phyloP scores from a whole-genome alignment of 2,329 filamentous ascomycete species.

The Verticillium longisporum region DNA sequence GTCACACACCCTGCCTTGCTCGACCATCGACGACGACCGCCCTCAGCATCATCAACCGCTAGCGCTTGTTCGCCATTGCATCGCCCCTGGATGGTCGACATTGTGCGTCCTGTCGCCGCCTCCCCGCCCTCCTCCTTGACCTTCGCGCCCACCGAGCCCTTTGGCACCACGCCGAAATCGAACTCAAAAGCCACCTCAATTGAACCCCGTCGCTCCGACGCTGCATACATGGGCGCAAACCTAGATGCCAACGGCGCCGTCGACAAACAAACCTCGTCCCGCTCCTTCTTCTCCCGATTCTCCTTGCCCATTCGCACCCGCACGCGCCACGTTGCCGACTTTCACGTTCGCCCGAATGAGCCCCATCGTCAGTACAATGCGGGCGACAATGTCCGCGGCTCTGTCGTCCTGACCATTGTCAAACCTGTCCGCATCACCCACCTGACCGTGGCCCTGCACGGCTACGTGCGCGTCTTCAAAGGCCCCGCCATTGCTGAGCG shows the following conservation, averaged over 20 bases:
- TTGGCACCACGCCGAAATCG: conserved; percentile 19
- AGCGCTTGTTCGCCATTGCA: not conserved
- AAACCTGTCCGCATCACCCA: conserved; percentile 75
- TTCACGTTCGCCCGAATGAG: conserved; percentile 70
- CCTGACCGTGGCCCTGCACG: conserved; percentile 69
- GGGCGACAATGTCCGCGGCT: conserved; percentile 67
- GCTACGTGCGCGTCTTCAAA: conserved; percentile 74
- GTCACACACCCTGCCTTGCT: not conserved
- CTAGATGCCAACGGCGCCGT: conserved; percentile 29
- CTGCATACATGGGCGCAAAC: conserved; percentile 37
- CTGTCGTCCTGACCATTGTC: conserved; percentile 64
- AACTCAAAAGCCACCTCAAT: conserved; percentile 6
- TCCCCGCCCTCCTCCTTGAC: conserved; percentile 13
- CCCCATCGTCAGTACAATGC: conserved; percentile 71
- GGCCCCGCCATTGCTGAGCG: conserved; percentile 52
- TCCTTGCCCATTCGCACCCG: conserved; percentile 43
- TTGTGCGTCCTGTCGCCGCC: conserved; percentile 10
- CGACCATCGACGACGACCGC: not conserved
- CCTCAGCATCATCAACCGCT: not conserved
- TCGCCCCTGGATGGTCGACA: not conserved
- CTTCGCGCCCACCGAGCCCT: conserved; percentile 13
- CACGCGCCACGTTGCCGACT: conserved; percentile 65
- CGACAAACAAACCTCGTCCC: conserved; percentile 31
- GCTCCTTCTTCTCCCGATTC: conserved; percentile 46
- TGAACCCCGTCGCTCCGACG: conserved; percentile 4